These are phyloP conservation scores for Eutrema heterophyllum DNA, from an alignment of 345 rosid genomes.

Conservation along the genomic window DNA sequence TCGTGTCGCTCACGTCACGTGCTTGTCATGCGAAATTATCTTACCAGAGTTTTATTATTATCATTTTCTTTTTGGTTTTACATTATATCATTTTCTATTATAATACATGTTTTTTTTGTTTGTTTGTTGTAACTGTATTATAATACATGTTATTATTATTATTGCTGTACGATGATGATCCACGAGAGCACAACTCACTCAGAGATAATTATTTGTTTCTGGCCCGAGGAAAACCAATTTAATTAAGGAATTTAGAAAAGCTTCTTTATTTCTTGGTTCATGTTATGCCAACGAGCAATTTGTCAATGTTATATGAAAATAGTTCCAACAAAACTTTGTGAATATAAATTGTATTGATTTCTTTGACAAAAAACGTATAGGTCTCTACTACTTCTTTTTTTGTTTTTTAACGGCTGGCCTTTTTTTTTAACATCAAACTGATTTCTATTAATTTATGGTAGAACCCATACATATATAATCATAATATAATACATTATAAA, in stretches of 20 bases:
- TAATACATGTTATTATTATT: neutral
- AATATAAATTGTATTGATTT: no score
- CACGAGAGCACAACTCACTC: neutral
- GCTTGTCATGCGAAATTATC: conserved; percentile 9
- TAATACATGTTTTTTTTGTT: neutral
- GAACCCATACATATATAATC: no score
- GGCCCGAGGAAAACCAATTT: no score
- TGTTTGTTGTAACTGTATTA: no score
- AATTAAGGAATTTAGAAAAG: neutral
- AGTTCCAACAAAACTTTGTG: no score
- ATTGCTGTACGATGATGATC: conserved; percentile 11
- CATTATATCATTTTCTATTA: neutral
- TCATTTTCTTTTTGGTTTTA: no score
- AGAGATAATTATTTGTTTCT: neutral
- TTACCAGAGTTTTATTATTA: neutral
- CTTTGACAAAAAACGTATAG: no score
- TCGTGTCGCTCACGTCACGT: neutral
- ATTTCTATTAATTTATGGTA: no score
- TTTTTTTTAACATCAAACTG: no score
- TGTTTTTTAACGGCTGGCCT: no score
- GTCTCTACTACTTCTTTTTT: no score
- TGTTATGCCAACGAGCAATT: conserved; percentile 1
- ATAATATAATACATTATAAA: no score
- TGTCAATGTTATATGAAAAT: neutral
- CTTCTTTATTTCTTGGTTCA: neutral